Percentiles rank a stretch among this genome's conserved stretches.
Conservation (phyloP, 2,329 filamentous ascomycete species). For the Arthrinium puccinioides region DNA sequence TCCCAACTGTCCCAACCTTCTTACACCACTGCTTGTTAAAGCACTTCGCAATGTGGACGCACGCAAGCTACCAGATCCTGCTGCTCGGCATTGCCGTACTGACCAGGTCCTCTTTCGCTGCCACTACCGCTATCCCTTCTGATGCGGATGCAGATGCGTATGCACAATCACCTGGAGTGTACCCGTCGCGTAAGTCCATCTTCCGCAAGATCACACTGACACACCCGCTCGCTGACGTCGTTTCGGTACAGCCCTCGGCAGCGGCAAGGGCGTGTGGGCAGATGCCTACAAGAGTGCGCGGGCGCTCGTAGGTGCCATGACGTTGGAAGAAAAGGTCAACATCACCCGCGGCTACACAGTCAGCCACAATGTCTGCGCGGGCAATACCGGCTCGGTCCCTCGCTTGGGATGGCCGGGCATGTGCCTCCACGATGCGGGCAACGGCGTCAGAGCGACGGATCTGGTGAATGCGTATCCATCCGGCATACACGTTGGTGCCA, state of each 20-base stretch:
- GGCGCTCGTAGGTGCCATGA: constrained; percentile 52
- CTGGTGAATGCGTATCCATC: constrained; percentile 41
- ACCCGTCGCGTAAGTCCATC: constrained; percentile 19
- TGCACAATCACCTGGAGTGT: constrained; percentile 19
- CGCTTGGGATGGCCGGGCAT: constrained; percentile 38
- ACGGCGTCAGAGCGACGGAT: constrained; percentile 40
- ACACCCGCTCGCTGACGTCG: neutral
- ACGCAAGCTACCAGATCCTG: too few species aligned
- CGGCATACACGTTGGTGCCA: constrained; percentile 38
- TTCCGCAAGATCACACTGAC: neutral
- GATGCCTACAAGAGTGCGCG: constrained; percentile 52
- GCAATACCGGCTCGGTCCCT: constrained; percentile 37
- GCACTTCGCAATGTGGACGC: too few species aligned
- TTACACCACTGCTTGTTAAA: too few species aligned
- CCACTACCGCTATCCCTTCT: too few species aligned
- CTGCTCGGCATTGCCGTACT: too few species aligned
- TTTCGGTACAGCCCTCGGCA: neutral
- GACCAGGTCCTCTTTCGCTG: too few species aligned
- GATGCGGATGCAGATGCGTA: too few species aligned
- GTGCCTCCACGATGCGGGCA: constrained; percentile 42
- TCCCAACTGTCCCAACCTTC: too few species aligned
- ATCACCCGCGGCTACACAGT: constrained; percentile 32
- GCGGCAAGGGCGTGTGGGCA: constrained; percentile 37
- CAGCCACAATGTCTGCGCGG: constrained; percentile 43
- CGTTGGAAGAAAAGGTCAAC: constrained; percentile 56